These are phyloP conservation scores for Colletotrichum chrysophilum DNA, from an alignment of 2,329 filamentous ascomycete species.

Conservation along the genomic window DNA sequence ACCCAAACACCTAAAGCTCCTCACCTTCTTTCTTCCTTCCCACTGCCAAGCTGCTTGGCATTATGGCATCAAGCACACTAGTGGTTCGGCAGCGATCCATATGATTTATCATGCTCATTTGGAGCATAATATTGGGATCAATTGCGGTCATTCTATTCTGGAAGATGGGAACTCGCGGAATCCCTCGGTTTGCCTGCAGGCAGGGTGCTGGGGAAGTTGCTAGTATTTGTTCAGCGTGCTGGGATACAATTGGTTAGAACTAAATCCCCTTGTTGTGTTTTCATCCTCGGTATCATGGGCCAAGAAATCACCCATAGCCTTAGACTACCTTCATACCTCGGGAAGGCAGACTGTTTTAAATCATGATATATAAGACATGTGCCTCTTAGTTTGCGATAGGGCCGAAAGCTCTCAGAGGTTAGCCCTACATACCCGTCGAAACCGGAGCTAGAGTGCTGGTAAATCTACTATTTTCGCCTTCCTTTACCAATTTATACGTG, in stretches of 20 bases:
- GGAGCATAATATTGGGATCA: accelerated
- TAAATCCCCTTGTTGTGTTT: not conserved
- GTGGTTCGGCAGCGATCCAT: not conserved
- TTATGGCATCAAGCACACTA: not conserved
- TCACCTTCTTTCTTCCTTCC: accelerated
- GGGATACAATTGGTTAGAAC: not conserved
- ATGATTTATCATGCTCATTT: not conserved
- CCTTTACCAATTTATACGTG: accelerated
- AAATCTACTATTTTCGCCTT: accelerated
- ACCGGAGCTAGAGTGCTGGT: not conserved
- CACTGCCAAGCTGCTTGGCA: not conserved
- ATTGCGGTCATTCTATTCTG: not conserved
- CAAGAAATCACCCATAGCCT: not conserved
- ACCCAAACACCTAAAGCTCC: not conserved
- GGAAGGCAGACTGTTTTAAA: not conserved
- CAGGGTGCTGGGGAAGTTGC: not conserved
- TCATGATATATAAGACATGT: not conserved
- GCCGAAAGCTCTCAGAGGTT: not conserved
- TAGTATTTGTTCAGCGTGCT: accelerated
- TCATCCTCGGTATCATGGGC: accelerated
- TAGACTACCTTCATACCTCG: accelerated
- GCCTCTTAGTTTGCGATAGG: accelerated
- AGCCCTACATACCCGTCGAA: not conserved
- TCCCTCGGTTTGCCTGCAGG: not conserved
- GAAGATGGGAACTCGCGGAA: accelerated